Evolutionary conservation across 345 rosid species (phyloP).

Genomic region (Erodium maritimum): DNA sequence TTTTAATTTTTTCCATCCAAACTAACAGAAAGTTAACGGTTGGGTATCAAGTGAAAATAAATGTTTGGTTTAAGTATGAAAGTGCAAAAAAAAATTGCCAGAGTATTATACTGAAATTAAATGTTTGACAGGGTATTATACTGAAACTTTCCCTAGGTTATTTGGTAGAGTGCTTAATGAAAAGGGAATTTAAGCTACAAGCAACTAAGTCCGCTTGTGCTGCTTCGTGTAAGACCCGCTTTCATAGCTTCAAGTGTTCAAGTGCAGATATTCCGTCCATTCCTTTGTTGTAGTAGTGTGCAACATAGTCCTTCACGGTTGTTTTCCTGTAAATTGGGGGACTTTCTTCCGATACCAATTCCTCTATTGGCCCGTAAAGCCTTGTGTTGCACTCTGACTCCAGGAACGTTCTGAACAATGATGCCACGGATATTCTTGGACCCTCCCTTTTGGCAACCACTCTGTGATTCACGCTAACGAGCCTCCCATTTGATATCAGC

Average conservation of each 20-base stretch:
- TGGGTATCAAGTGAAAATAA: too few species aligned
- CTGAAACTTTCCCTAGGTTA: too few species aligned
- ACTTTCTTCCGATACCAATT: constrained; percentile 18
- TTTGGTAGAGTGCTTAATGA: too few species aligned
- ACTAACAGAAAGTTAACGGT: too few species aligned
- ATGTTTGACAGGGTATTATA: too few species aligned
- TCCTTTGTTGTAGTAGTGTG: constrained; percentile 13
- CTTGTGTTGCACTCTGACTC: background rate
- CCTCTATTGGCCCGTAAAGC: constrained; percentile 21
- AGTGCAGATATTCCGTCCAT: constrained; percentile 10
- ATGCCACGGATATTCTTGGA: constrained; percentile 28
- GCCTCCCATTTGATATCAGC: constrained; percentile 28
- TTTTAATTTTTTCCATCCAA: too few species aligned
- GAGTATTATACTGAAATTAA: too few species aligned
- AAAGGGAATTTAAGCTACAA: too few species aligned
- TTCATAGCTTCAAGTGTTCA: constrained; percentile 21
- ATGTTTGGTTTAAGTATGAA: too few species aligned
- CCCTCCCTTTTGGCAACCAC: constrained; percentile 18
- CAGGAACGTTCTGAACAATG: constrained; percentile 17
- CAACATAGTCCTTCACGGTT: constrained; percentile 7
- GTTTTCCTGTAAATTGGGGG: constrained; percentile 19
- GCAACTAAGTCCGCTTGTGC: too few species aligned
- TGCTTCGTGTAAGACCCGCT: too few species aligned
- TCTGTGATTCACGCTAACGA: constrained; percentile 23
- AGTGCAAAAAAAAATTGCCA: too few species aligned